phyloP scores from a whole-genome alignment of 306 rosid genomes.

The Morella rubra region DNA sequence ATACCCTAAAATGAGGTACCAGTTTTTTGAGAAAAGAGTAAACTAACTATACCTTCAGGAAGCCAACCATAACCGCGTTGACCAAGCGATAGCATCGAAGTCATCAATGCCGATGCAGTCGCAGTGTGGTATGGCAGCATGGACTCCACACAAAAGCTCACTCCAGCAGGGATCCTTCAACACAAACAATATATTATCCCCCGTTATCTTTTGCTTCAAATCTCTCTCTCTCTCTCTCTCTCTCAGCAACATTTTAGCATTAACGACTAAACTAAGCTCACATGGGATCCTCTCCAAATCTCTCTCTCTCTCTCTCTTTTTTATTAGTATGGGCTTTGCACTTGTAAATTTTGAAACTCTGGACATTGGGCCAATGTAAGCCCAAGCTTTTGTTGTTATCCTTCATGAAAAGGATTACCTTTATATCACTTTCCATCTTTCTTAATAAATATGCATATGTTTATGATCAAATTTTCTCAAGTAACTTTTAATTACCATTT shows the following conservation, averaged over 20 bases:
- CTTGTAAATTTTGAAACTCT: neutral
- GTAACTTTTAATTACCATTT: no score
- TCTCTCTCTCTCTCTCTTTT: no score
- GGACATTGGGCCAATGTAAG: constrained; percentile 3
- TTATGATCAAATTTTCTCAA: no score
- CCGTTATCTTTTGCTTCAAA: no score
- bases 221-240: neutral
- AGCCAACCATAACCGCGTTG: constrained; percentile 75
- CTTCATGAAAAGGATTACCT: no score
- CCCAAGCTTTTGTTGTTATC: no score
- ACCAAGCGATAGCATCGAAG: constrained; percentile 82
- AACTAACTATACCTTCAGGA: constrained; percentile 57
- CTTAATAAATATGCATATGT: no score
- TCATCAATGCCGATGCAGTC: constrained; percentile 90
- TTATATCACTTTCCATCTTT: no score
- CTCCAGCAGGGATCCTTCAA: constrained; percentile 67
- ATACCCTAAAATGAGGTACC: neutral
- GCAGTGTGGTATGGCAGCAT: constrained; percentile 87
- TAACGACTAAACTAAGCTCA: neutral
- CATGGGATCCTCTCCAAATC: no score
- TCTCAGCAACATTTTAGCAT: neutral
- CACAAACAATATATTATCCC: neutral
- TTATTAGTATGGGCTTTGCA: no score
- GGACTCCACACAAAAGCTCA: constrained; percentile 79
- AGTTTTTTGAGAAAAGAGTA: neutral